Evolutionary conservation across 208 protist genomes (phyloP).

Genomic region (Leishmania gerbilli): DNA sequence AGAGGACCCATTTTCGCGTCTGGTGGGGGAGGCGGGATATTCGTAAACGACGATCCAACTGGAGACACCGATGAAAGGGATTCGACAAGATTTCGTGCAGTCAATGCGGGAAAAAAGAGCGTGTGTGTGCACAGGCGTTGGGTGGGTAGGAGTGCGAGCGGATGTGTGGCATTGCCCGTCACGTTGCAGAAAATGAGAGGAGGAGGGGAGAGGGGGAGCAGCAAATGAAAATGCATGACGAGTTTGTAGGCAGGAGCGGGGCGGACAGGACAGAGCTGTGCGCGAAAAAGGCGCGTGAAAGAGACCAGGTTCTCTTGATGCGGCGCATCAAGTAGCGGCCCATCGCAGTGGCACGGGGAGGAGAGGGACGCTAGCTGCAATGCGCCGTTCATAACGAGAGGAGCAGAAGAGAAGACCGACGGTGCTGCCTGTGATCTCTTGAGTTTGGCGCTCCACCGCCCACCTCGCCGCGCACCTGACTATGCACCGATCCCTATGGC

Average conservation of each 20-base stretch:
- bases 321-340: neutral
- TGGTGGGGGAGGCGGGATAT: neutral
- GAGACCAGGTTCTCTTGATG: neutral
- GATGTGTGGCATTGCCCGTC: neutral
- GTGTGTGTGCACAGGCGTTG: neutral
- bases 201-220: neutral
- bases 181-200: neutral
- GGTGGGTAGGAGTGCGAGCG: neutral
- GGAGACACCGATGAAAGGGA: neutral
- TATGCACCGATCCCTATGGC: neutral
- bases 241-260: neutral
- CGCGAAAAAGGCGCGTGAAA: neutral
- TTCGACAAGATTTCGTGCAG: neutral
- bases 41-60: conserved; percentile 26
- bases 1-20: conserved; percentile 65
- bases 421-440: neutral
- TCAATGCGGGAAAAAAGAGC: neutral
- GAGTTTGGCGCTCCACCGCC: neutral
- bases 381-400: neutral
- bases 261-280: neutral
- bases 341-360: neutral
- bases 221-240: neutral
- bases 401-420: neutral
- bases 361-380: neutral
- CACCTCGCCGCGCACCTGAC: neutral